Evolutionary conservation across 257 asterid species (phyloP).

Genomic region (Solanum paucissectum): DNA sequence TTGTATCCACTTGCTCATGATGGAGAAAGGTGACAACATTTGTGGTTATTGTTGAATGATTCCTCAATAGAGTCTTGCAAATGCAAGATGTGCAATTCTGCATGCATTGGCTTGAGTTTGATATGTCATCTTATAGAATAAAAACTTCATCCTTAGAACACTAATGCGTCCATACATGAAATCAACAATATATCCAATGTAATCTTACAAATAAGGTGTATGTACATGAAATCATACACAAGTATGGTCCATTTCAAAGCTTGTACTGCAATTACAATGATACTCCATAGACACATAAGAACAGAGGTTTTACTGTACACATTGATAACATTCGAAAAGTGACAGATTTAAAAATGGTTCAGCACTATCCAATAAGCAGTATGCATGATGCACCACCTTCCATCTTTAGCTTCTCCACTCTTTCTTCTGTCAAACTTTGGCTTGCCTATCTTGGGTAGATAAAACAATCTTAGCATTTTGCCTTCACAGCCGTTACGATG

Average conservation of each 20-base stretch:
- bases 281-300: not conserved
- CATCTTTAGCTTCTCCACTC: not conserved
- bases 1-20: not conserved
- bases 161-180: not conserved
- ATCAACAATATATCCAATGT: not conserved
- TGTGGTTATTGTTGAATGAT: not conserved
- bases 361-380: not conserved
- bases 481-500: not conserved
- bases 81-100: not conserved
- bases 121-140: not conserved
- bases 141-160: not conserved
- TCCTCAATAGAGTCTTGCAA: not conserved
- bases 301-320: not conserved
- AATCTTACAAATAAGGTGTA: not conserved
- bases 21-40: not conserved
- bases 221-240: not conserved
- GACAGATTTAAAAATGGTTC: not conserved
- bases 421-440: not conserved
- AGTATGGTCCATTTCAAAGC: not conserved
- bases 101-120: not conserved
- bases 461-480: not conserved
- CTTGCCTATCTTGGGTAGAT: not conserved
- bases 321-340: not conserved
- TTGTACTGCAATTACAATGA: not conserved
- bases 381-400: not conserved